Evolutionary conservation across 805 yeast species (phyloP).

Genomic region (Schizosaccharomyces octosporus): DNA sequence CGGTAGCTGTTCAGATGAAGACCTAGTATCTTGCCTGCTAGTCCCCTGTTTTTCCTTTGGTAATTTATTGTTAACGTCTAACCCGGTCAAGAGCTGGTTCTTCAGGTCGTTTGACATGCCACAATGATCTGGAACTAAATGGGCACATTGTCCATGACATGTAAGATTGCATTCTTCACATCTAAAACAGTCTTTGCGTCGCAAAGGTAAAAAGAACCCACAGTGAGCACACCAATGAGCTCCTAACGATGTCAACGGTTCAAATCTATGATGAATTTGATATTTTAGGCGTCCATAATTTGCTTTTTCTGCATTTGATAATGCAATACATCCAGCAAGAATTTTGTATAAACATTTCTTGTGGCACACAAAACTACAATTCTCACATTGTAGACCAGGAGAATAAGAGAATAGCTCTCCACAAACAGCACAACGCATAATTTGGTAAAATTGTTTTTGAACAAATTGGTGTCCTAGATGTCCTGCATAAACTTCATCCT

Average conservation of each 20-base stretch:
- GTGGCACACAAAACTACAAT: background rate
- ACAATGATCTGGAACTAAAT: constrained; percentile 89
- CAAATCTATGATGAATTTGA: background rate
- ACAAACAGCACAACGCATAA: background rate
- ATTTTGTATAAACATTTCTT: background rate
- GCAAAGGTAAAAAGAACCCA: background rate
- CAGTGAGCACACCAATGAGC: background rate
- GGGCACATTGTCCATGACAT: constrained; percentile 83
- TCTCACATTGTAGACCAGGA: background rate
- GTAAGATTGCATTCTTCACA: constrained; percentile 57
- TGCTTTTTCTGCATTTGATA: background rate
- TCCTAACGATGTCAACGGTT: background rate
- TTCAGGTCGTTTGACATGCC: constrained; percentile 98
- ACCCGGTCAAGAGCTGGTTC: constrained; percentile 60
- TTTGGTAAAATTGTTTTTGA: background rate
- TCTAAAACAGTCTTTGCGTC: constrained; percentile 11
- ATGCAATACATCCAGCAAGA: background rate
- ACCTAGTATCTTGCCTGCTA: background rate
- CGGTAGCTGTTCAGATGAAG: background rate
- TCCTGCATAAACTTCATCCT: constrained; percentile 20
- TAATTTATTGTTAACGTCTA: background rate
- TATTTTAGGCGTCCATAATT: background rate
- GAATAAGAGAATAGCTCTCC: background rate
- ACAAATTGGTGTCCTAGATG: background rate
- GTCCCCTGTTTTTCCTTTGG: background rate